These are phyloP conservation scores for Erysimum cheiranthoides DNA, from an alignment of 345 rosid genomes.

Conservation along the genomic window DNA sequence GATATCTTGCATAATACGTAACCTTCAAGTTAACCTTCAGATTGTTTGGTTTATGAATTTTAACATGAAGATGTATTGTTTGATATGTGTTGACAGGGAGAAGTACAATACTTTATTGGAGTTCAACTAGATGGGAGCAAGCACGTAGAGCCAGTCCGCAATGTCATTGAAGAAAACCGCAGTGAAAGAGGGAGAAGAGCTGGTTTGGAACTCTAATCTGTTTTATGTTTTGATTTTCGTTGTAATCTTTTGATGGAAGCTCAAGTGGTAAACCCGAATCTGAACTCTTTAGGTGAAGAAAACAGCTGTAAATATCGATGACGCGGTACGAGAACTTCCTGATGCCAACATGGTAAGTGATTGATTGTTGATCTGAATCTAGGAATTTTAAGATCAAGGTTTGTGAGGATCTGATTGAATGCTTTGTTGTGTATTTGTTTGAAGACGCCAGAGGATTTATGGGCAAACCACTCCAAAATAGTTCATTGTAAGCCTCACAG, in stretches of 20 bases:
- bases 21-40: not conserved
- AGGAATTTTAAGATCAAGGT: slow-evolving; percentile 17
- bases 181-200: slow-evolving; percentile 69
- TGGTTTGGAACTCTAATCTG: slow-evolving; percentile 50
- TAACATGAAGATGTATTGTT: not conserved
- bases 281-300: slow-evolving; percentile 66
- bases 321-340: slow-evolving; percentile 92
- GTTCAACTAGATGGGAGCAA: slow-evolving; percentile 95
- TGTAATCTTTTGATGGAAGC: not conserved
- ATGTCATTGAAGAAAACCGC: slow-evolving; percentile 66
- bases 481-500: slow-evolving; percentile 92
- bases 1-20: slow-evolving; percentile 12
- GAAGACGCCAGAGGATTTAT: slow-evolving; percentile 94
- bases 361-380: not conserved
- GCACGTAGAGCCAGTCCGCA: slow-evolving; percentile 82
- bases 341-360: slow-evolving; percentile 82
- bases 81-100: slow-evolving; percentile 65
- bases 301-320: slow-evolving; percentile 90
- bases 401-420: slow-evolving; percentile 9
- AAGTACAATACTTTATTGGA: slow-evolving; percentile 96
- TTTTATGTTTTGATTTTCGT: slow-evolving; percentile 7
- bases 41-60: not conserved
- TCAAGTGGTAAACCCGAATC: slow-evolving; percentile 2
- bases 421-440: slow-evolving; percentile 8
- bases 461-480: slow-evolving; percentile 83